phyloP scores from a whole-genome alignment of 2,329 filamentous ascomycete genomes.

The Chaetomiaceae sp. region DNA sequence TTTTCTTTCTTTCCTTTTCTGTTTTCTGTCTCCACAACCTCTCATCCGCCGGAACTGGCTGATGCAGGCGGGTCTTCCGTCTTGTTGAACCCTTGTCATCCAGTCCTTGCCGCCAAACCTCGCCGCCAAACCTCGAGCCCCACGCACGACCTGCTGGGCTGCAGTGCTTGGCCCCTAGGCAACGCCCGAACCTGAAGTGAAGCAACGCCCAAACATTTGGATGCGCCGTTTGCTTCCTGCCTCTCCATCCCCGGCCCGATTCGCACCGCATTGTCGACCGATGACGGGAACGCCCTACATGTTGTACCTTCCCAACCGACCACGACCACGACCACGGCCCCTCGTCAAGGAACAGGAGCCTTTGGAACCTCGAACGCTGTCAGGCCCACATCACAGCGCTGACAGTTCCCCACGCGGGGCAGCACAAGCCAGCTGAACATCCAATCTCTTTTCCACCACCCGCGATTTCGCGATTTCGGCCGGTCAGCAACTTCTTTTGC shows the following conservation, averaged over 20 bases:
- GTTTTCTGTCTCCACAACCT: not conserved
- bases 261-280: not conserved
- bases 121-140: not conserved
- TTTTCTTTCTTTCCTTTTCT: not conserved
- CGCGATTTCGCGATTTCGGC: not conserved
- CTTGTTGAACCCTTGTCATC: not conserved
- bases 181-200: too few species aligned
- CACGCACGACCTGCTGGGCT: not conserved
- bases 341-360: not conserved
- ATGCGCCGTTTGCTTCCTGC: conserved; percentile 1
- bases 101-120: not conserved
- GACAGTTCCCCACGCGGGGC: conserved; percentile 11
- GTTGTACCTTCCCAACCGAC: not conserved
- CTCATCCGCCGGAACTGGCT: not conserved
- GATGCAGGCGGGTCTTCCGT: not conserved
- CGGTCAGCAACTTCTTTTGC: not conserved
- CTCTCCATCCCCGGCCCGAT: not conserved
- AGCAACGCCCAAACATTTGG: not conserved
- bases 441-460: not conserved
- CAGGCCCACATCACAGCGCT: conserved; percentile 9
- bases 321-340: not conserved
- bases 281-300: too few species aligned
- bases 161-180: not conserved
- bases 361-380: conserved; percentile 4
- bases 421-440: conserved; percentile 14